Percentiles rank a stretch among this genome's conserved stretches.
Evolutionary conservation across 345 rosid species (phyloP).

Genomic region (Gossypium arboreum): DNA sequence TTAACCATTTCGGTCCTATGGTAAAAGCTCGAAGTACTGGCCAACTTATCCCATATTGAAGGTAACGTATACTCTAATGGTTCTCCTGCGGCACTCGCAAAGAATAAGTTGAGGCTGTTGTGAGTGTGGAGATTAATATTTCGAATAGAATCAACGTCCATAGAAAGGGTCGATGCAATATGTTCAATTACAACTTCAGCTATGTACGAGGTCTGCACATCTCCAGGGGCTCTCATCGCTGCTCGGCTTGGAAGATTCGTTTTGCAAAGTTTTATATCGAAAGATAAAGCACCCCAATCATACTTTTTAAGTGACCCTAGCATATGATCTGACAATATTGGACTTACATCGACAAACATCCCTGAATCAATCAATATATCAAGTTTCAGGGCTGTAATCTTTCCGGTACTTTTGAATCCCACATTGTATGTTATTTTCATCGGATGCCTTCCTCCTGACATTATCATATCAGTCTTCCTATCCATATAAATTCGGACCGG

Average conservation of each 20-base stretch:
- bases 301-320: slow-evolving; percentile 51
- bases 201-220: slow-evolving; percentile 70
- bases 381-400: slow-evolving; percentile 65
- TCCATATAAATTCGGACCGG: slow-evolving; percentile 72
- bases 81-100: slow-evolving; percentile 39
- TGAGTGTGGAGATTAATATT: slow-evolving; percentile 56
- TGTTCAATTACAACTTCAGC: slow-evolving; percentile 76
- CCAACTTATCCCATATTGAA: slow-evolving; percentile 65
- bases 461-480: slow-evolving; percentile 80
- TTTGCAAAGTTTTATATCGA: slow-evolving; percentile 72
- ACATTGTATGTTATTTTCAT: slow-evolving; percentile 78
- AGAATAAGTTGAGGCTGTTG: slow-evolving; percentile 50
- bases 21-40: slow-evolving; percentile 40
- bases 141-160: slow-evolving; percentile 64
- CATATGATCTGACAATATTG: slow-evolving; percentile 40
- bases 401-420: slow-evolving; percentile 76
- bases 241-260: slow-evolving; percentile 65
- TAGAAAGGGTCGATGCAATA: slow-evolving; percentile 62
- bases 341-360: slow-evolving; percentile 47
- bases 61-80: slow-evolving; percentile 60
- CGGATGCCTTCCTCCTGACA: slow-evolving; percentile 93
- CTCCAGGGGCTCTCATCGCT: slow-evolving; percentile 85
- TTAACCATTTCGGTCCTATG: slow-evolving; percentile 46
- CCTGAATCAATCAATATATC: slow-evolving; percentile 67
- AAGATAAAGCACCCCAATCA: slow-evolving; percentile 76